phyloP scores from a whole-genome alignment of 768 basidiomycete species.

The Rhodotorula babjevae region DNA sequence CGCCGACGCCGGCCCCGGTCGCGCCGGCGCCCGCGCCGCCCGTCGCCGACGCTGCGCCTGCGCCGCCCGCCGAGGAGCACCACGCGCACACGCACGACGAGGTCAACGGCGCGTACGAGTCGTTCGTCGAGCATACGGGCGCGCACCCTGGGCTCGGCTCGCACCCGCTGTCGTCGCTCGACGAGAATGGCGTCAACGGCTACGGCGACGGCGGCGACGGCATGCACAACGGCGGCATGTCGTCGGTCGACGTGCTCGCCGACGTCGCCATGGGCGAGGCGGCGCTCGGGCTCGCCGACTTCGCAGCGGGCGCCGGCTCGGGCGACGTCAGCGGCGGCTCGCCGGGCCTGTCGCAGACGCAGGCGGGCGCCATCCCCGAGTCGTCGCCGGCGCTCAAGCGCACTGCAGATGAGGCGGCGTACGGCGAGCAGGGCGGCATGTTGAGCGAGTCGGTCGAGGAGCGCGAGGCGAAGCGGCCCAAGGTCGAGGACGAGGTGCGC shows the following conservation, averaged over 20 bases:
- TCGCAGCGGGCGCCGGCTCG: slow-evolving; percentile 27
- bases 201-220: background rate
- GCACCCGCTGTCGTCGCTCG: background rate
- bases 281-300: slow-evolving; percentile 26
- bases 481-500: slow-evolving; percentile 21
- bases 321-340: slow-evolving; percentile 17
- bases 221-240: background rate
- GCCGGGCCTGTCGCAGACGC: background rate
- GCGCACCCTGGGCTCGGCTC: slow-evolving; percentile 20
- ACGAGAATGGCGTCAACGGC: background rate
- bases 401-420: slow-evolving; percentile 8
- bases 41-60: background rate
- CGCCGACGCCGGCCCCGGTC: slow-evolving; percentile 21
- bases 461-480: slow-evolving; percentile 32
- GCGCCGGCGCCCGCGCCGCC: background rate
- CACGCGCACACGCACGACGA: background rate
- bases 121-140: background rate
- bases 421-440: background rate
- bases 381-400: slow-evolving; percentile 28
- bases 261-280: slow-evolving; percentile 38
- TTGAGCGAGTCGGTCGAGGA: background rate
- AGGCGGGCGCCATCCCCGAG: background rate
- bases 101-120: background rate
- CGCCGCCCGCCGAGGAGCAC: background rate
- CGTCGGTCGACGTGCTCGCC: slow-evolving; percentile 29